These are phyloP conservation scores for Pseudogymnoascus sp. DNA, from an alignment of 2,329 filamentous ascomycete genomes.

Conservation along the genomic window DNA sequence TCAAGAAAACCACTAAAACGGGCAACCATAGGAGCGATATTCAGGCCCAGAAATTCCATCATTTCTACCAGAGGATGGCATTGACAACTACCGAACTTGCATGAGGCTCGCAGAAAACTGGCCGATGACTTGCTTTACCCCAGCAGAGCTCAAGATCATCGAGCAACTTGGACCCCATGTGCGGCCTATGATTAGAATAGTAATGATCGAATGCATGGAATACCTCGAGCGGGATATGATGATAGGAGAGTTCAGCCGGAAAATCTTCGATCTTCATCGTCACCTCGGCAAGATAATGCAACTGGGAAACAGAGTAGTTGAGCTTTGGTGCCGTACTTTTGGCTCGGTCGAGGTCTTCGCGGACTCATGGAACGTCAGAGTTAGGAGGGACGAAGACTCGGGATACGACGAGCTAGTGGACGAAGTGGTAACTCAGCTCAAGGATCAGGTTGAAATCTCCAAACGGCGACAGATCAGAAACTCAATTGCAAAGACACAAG, in stretches of 20 bases:
- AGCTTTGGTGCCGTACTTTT: neutral
- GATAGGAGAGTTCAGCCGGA: neutral
- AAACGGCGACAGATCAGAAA: neutral
- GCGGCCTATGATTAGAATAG: neutral
- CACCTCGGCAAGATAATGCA: neutral
- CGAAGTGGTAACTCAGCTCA: slow-evolving; percentile 12
- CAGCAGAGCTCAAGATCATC: neutral
- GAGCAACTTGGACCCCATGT: neutral
- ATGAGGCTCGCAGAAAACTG: neutral
- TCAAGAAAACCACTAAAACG: neutral
- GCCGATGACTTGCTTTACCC: neutral
- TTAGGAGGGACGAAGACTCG: slow-evolving; percentile 8
- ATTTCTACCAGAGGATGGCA: neutral
- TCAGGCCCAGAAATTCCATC: neutral
- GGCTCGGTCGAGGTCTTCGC: neutral
- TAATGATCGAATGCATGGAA: slow-evolving; percentile 1
- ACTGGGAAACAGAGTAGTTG: slow-evolving; percentile 3
- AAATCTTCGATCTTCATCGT: neutral
- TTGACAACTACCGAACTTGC: neutral
- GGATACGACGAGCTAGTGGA: slow-evolving; percentile 15
- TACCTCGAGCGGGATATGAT: slow-evolving; percentile 3
- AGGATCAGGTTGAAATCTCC: slow-evolving; percentile 11
- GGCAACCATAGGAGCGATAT: neutral
- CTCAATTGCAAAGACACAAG: slow-evolving; percentile 15
- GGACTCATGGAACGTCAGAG: slow-evolving; percentile 9